These are phyloP conservation scores for Naganishia randhawae DNA, from an alignment of 768 basidiomycete species.

Conservation along the genomic window DNA sequence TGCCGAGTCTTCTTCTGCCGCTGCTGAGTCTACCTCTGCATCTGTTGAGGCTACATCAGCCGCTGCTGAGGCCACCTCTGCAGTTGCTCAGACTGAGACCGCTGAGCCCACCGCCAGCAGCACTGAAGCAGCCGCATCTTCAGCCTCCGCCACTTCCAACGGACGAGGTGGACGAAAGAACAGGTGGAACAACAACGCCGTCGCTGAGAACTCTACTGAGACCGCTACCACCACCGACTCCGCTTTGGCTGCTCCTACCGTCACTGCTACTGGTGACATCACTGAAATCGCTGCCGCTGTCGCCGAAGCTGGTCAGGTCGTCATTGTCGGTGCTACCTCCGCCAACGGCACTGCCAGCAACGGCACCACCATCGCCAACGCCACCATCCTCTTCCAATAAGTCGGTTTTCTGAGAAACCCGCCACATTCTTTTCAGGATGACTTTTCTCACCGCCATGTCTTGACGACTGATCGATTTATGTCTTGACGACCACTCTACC, in stretches of 20 bases:
- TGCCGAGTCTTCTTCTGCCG: no score
- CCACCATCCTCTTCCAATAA: slow-evolving; percentile 15
- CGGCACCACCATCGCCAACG: slow-evolving; percentile 12
- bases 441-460: no score
- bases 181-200: not conserved
- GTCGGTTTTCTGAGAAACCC: slow-evolving; percentile 17
- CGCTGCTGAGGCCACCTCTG: not conserved
- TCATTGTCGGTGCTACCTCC: not conserved
- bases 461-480: not conserved
- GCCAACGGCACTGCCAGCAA: slow-evolving; percentile 1
- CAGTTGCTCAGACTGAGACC: not conserved
- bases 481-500: not conserved
- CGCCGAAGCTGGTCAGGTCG: not conserved
- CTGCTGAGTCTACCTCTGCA: slow-evolving; percentile 2
- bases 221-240: not conserved
- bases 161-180: not conserved
- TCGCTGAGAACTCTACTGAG: not conserved
- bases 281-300: not conserved
- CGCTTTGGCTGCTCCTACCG: slow-evolving; percentile 5
- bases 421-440: slow-evolving; percentile 7
- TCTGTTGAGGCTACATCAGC: not conserved
- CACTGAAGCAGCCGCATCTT: slow-evolving; percentile 11
- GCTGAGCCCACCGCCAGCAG: not conserved
- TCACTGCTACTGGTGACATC: not conserved
- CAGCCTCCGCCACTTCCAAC: not conserved